Percentiles rank a stretch among this genome's conserved stretches.
Conservation (phyloP, 345 rosid genomes). For the Aquilaria malaccensis region DNA sequence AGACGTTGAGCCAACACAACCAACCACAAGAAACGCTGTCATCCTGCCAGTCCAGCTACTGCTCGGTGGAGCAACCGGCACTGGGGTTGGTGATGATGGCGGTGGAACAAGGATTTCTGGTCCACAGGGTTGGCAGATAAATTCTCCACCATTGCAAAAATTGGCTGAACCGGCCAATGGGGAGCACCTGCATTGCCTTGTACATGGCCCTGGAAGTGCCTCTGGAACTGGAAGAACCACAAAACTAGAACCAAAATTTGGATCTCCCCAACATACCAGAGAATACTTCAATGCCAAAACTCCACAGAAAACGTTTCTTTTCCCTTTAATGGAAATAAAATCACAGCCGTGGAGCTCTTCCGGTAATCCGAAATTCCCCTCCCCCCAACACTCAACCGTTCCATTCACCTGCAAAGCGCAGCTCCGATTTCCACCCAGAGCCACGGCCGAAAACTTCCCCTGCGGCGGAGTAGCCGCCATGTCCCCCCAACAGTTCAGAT, state of each 20-base stretch:
- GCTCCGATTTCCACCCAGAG: constrained; percentile 51
- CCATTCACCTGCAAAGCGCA: constrained; percentile 43
- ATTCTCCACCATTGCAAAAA: constrained; percentile 24
- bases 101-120: neutral
- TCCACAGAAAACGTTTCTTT: constrained; percentile 56
- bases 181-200: constrained; percentile 28
- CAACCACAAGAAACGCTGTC: constrained; percentile 49
- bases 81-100: neutral
- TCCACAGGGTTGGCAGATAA: constrained; percentile 20
- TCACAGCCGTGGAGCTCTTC: neutral
- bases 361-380: constrained; percentile 41
- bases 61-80: constrained; percentile 6
- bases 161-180: constrained; percentile 13
- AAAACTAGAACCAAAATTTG: constrained; percentile 18
- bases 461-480: neutral
- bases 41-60: constrained; percentile 29
- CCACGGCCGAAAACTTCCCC: constrained; percentile 39
- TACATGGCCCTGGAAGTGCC: constrained; percentile 56
- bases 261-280: constrained; percentile 62
- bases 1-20: constrained; percentile 48
- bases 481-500: constrained; percentile 53
- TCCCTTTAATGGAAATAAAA: constrained; percentile 49
- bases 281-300: constrained; percentile 24
- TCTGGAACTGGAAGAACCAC: constrained; percentile 28
- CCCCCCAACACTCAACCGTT: constrained; percentile 63